Evolutionary conservation across 768 basidiomycete genomes (phyloP).

Genomic region (Pisolithus sp.): DNA sequence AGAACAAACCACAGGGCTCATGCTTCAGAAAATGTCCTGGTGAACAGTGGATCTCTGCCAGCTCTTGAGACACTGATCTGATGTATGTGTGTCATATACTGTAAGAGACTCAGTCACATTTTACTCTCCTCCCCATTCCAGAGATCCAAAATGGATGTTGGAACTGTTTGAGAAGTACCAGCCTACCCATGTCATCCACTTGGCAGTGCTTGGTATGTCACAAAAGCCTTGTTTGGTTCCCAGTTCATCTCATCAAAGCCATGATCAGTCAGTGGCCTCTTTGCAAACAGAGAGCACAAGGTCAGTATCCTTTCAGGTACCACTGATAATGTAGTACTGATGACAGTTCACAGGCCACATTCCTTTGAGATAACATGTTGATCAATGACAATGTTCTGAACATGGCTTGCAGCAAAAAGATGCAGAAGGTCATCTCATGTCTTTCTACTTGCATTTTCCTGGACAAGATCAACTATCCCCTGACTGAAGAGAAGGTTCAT

Average conservation of each 20-base stretch:
- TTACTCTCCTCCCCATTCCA: conserved; percentile 24
- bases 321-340: not conserved
- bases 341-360: conserved; percentile 54
- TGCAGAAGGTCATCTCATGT: conserved; percentile 84
- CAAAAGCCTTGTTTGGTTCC: not conserved
- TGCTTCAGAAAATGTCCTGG: conserved; percentile 68
- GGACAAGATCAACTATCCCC: conserved; percentile 88
- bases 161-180: conserved; percentile 84
- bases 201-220: conserved; percentile 78
- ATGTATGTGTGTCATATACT: conserved; percentile 41
- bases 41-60: conserved; percentile 84
- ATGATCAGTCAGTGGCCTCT: conserved; percentile 79
- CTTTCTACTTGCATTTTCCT: conserved; percentile 98
- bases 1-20: conserved; percentile 71
- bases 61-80: conserved; percentile 77
- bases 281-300: conserved; percentile 95
- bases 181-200: conserved; percentile 94
- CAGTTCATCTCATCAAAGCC: conserved; percentile 4
- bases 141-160: conserved; percentile 63
- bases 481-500: conserved; percentile 91
- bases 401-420: conserved; percentile 56
- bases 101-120: not conserved
- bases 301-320: conserved; percentile 29
- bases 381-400: conserved; percentile 95
- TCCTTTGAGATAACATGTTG: conserved; percentile 88